These are phyloP conservation scores for Fusarium nelsonii DNA, from an alignment of 2,329 filamentous ascomycete genomes.

Conservation along the genomic window DNA sequence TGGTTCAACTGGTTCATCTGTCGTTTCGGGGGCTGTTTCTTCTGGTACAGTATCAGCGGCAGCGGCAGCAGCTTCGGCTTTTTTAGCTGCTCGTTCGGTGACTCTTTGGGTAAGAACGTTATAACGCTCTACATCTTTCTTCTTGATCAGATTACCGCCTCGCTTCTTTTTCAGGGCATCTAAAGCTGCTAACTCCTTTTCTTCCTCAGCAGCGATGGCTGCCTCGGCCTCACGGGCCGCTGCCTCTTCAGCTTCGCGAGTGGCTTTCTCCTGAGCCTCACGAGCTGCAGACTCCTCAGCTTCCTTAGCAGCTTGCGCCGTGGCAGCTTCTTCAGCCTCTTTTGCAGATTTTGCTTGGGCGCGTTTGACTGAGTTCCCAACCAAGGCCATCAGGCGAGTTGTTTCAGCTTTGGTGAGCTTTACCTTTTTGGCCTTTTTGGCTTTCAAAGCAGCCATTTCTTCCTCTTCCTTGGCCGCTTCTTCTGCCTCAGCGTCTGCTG, in stretches of 20 bases:
- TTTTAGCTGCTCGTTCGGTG: conserved; percentile 44
- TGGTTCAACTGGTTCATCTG: conserved; percentile 32
- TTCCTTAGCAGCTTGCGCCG: conserved; percentile 33
- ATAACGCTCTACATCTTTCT: conserved; percentile 41
- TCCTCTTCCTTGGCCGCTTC: conserved; percentile 45
- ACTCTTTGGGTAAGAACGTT: conserved; percentile 34
- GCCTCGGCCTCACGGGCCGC: conserved; percentile 48
- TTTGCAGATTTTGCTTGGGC: conserved; percentile 40
- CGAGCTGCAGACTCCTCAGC: conserved; percentile 46
- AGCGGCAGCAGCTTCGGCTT: conserved; percentile 47
- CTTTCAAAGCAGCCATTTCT: conserved; percentile 39
- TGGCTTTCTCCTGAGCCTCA: conserved; percentile 34
- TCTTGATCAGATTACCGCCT: conserved; percentile 42
- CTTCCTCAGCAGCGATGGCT: conserved; percentile 45
- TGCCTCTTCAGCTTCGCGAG: conserved; percentile 31
- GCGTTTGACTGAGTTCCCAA: conserved; percentile 41
- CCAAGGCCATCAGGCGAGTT: conserved; percentile 38
- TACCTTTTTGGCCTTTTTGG: conserved; percentile 53
- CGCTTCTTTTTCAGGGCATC: conserved; percentile 44
- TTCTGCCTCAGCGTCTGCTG: conserved; percentile 33
- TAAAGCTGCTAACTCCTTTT: conserved; percentile 43
- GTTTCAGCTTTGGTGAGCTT: conserved; percentile 43
- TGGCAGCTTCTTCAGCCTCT: conserved; percentile 38
- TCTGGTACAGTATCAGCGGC: conserved; percentile 6
- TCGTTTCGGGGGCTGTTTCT: conserved; percentile 30